phyloP scores from a whole-genome alignment of 179 eudicot species.

The Heliamphora ciliata region DNA sequence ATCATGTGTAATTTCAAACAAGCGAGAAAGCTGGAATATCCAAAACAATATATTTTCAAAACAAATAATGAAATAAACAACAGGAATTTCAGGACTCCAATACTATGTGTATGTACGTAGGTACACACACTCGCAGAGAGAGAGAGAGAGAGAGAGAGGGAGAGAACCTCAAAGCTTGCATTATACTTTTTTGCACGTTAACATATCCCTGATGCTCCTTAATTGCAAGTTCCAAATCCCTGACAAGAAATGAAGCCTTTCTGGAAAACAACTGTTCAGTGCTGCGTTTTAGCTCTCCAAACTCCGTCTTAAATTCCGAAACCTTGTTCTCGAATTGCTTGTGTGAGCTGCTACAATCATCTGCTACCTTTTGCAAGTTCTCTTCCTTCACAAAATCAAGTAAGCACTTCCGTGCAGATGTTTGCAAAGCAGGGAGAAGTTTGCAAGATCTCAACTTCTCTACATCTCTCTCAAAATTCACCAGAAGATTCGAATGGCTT shows the following conservation, averaged over 20 bases:
- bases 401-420: constrained; percentile 57
- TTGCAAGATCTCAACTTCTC: constrained; percentile 68
- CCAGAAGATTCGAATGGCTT: constrained; percentile 59
- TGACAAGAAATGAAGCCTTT: constrained; percentile 54
- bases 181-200: constrained; percentile 70
- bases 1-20: neutral
- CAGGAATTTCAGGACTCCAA: neutral
- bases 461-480: constrained; percentile 58
- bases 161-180: constrained; percentile 79
- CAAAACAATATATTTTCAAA: neutral
- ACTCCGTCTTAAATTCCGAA: constrained; percentile 74
- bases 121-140: too few relatives aligned
- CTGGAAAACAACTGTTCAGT: constrained; percentile 71
- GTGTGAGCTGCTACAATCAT: constrained; percentile 64
- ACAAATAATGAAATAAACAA: neutral
- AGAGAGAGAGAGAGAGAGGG: neutral
- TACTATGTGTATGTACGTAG: neutral
- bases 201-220: constrained; percentile 51
- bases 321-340: constrained; percentile 86
- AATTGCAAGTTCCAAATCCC: constrained; percentile 55
- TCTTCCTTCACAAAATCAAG: constrained; percentile 93
- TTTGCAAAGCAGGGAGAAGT: constrained; percentile 63
- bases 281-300: constrained; percentile 69
- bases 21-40: neutral
- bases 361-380: constrained; percentile 59